Base-by-base conservation (phyloP, 257 asterid species). In the Osmanthus fragrans region DNA sequence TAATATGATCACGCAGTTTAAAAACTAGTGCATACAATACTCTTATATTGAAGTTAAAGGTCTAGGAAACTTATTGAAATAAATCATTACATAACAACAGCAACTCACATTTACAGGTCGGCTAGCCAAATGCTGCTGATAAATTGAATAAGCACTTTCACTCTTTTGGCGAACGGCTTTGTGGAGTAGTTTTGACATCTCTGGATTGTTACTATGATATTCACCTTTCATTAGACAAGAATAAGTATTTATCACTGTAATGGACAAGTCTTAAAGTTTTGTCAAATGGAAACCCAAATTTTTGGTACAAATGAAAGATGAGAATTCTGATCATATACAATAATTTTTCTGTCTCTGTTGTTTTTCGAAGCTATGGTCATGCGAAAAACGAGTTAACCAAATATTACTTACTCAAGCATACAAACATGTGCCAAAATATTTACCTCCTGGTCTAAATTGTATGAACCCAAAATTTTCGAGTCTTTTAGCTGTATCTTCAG, bases 401-500 rank as follows among this genome's bases (percentile, higher is more conserved):
- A 76, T 54, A 80, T n/a, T 5, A 42, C 64, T 78, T 49, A 45
- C 67, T 23, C 36, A 54, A 36, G 78, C 30, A 68, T 64, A 74
- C 34, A 70, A 54, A 82, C 70, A 70, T 6, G 23, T 45, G 66
- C 13, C 72, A 30, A 16, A 40, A 80, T 58, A 77, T 30, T 73
- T 90, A 96, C 97, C 99, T 93, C 99, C 99, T 25, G 94, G 98
- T 86, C 99, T 90, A 73, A 90, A 86, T 86, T 96, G 99, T 77
- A 96, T 93, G 88, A 96, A 96, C 73, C 99, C 99, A 73, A 88
- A 96, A 81, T 96, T 96, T 85, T 96, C 99, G 71, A 93, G 99
- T 80, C 99, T 88, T 89, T 96, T 96, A 76, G 99, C 97, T n/a
- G 99, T 96, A 84, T 96, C 97, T 89, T 93, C 97, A 33, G 99